Base-by-base conservation (phyloP, 768 basidiomycete genomes). In the Grammothele lineata region DNA sequence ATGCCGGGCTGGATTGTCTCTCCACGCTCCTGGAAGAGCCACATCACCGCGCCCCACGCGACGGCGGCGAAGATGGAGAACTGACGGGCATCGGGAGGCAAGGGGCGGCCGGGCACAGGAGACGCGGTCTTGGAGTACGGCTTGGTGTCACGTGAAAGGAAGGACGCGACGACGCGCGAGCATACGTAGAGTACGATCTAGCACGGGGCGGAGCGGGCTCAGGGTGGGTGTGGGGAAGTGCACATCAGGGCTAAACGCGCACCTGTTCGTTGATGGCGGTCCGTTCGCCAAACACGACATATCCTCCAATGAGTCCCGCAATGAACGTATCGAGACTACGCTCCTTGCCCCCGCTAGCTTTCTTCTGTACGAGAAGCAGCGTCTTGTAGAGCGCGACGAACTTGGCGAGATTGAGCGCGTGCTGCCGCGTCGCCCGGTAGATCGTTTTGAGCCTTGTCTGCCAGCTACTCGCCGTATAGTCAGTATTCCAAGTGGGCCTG, bases 141-240 rank as follows among this genome's bases (percentile, higher is more conserved):
- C 25, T 74, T 57, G 23, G 71, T 61, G 23, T 87, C 78, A 50
- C 96, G 85, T 4, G 96, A 92, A 26, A 99, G 75, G 70, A 95
- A 84, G 5, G 95, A 87, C 15, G 94, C 86, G 36, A 98, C 74
- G 37, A 95, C 90, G 40, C 96, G 85, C 21, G 92, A 92, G 48
- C 88, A 82, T 51, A 99, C 91, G 62, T 98, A 99, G 50, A 99
- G 82, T 18, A 98, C 96, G 57, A 98, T 96, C 91, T 96, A 53
- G 18, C 35, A 36, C 15, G n/a, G 35, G 17, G 21, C 32, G 22
- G 45, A 19, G 12, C 38, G 6, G 26, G 26, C 15, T 39, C n/a
- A 43, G 50, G 4, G 17, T 17, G 27, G 26, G 15, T 3, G 25
- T 10, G n/a, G 37, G 22, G 19, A 19, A 2, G 41, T 11, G 10